Base-by-base conservation (phyloP, 2,329 filamentous ascomycete genomes). In the Talaromyces sp. region DNA sequence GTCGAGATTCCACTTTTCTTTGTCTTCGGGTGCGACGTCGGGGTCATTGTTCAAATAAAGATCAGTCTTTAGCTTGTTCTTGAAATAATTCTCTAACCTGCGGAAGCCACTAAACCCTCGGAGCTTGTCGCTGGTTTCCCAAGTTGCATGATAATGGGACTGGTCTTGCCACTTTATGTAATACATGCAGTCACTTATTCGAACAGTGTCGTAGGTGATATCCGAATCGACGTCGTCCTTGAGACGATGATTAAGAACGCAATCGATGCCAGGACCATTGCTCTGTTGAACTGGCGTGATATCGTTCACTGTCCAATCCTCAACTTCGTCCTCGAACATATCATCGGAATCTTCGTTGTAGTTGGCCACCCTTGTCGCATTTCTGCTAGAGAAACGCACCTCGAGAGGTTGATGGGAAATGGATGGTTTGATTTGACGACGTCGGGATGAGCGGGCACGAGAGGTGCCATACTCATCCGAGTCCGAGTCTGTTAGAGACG, bases 121-220 rank as follows among this genome's bases (percentile, higher is more conserved):
- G 29, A 97, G 84, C 21, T 81, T 84, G 59, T 90, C 87, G 62
- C 88, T 88, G 0, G 87, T 88, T 75, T 98, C 93, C 93, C 95
- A 99, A 0, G 92, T 96, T 60, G 96, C 90, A 78, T 99, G 95
- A 67, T 96, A 88, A 73, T 99, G 92, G 11, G 95, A 96, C 75
- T 92, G 91, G 66, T 89, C 91, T 75, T 97, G 91, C 95, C 96
- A 99, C 79, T 99, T 99, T 76, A 99, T 92, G 66, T 85, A 81
- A 68, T 86, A 99, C 70, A 98, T 91, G 68, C 95, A 97, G 41
- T 61, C 59, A 32, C 51, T 52, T 46, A 61, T 61, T 21, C 50
- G 49, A n/a, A 61, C 56, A 71, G 97, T 90, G 58, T 92, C 85
- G 53, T 74, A 73, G 56, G 67, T 69, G 50, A 76, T 63, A 52